These are phyloP conservation scores for Musa troglodytarum DNA, from an alignment of 176 grass and related monocot genomes.

Conservation along the genomic window DNA sequence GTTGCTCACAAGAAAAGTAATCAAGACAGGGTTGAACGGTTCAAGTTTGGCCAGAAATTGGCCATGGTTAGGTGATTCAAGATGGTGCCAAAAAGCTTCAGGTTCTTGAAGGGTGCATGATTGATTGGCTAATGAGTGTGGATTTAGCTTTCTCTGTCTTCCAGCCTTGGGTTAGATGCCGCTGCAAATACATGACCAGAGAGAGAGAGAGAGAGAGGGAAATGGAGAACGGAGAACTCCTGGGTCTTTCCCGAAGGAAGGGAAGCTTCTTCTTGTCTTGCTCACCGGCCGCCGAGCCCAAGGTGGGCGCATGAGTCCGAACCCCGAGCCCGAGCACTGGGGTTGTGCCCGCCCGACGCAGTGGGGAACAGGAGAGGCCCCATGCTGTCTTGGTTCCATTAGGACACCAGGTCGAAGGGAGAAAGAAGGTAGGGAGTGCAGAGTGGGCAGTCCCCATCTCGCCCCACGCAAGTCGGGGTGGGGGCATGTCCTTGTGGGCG, in stretches of 20 bases:
- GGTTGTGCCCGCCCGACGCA: no score
- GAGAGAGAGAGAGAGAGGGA: background rate
- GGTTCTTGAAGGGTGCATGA: background rate
- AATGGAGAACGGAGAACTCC: background rate
- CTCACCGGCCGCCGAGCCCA: background rate
- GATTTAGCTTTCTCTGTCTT: background rate
- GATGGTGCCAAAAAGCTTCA: background rate
- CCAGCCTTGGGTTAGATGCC: background rate
- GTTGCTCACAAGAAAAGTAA: background rate
- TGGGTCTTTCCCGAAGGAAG: background rate
- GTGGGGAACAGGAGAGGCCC: constrained; percentile 2
- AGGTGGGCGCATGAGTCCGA: background rate
- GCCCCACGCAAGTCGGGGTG: background rate
- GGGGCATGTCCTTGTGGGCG: constrained; percentile 19
- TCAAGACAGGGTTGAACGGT: background rate
- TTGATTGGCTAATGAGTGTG: background rate
- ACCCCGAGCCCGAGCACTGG: background rate
- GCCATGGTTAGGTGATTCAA: background rate
- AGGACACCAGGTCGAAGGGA: constrained; percentile 8
- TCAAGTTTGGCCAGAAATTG: background rate
- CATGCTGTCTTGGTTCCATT: constrained; percentile 16
- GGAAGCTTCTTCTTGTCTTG: background rate
- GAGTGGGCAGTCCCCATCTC: background rate
- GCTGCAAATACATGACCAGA: background rate
- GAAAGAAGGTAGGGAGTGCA: background rate